A percentile compares a stretch with the other conserved stretches of the same genome.
phyloP scores from a whole-genome alignment of 768 basidiomycete genomes.

The Boletellus sp. region DNA sequence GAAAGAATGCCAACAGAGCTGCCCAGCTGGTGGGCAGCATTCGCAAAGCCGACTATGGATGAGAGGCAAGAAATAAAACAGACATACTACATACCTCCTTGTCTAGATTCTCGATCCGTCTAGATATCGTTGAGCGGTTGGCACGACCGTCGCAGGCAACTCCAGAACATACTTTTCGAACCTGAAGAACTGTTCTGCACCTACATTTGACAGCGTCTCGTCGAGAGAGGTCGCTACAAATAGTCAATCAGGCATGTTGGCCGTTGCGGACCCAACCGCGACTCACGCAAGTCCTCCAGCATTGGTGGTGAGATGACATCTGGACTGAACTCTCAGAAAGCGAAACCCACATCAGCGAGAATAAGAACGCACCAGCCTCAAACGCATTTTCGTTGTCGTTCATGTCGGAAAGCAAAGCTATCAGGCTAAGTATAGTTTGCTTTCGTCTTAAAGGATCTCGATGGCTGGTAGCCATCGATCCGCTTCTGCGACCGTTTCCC shows the following conservation, averaged over 20 bases:
- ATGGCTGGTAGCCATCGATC: no score
- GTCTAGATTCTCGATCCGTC: no score
- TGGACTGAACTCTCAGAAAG: conserved; percentile 7
- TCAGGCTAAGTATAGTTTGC: conserved; percentile 44
- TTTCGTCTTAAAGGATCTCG: conserved; percentile 38
- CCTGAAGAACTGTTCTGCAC: no score
- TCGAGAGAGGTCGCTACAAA: no score
- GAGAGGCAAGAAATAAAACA: conserved; percentile 4
- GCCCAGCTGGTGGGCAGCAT: no score
- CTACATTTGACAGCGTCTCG: no score
- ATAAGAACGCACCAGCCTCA: conserved; percentile 35
- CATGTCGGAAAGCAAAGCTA: conserved; percentile 46
- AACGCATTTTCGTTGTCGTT: conserved; percentile 38
- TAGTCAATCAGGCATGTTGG: no score
- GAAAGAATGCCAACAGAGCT: no score
- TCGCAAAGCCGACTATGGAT: conserved; percentile 38
- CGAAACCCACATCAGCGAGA: conserved; percentile 2
- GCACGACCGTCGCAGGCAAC: background rate
- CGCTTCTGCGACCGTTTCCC: no score
- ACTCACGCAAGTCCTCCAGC: no score
- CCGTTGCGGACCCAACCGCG: no score
- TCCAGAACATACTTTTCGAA: conserved; percentile 37
- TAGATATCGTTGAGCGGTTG: conserved; percentile 8
- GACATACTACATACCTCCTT: no score
- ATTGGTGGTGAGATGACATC: conserved; percentile 33